A percentile compares a stretch with the other conserved stretches of the same genome.
phyloP scores from a whole-genome alignment of 805 yeast species.

The Zygoascus tannicola region DNA sequence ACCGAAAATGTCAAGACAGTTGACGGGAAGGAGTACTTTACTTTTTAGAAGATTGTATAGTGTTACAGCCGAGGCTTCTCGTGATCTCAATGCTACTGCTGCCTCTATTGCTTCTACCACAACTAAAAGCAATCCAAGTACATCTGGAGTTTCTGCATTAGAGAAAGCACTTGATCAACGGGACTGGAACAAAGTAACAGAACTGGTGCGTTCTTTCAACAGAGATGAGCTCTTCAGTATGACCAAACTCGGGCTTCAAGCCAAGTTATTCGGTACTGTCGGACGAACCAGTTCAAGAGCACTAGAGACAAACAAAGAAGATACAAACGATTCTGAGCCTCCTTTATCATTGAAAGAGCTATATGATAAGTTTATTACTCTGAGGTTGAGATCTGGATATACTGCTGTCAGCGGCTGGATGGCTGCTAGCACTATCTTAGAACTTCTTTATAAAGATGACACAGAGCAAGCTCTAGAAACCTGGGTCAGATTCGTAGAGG shows the following conservation, averaged over 20 bases:
- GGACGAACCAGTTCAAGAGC: background rate
- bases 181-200: background rate
- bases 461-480: constrained; percentile 23
- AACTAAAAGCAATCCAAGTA: no score
- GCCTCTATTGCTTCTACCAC: no score
- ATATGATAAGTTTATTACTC: background rate
- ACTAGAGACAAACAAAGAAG: background rate
- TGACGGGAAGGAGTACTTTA: no score
- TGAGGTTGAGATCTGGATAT: background rate
- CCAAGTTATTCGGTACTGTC: background rate
- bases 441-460: constrained; percentile 17
- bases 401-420: constrained; percentile 15
- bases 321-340: background rate
- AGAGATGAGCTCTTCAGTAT: background rate
- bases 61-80: no score
- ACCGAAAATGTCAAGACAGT: no score
- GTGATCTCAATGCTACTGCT: no score
- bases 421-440: constrained; percentile 18
- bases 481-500: constrained; percentile 28
- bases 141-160: background rate
- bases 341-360: background rate
- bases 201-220: background rate
- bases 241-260: background rate
- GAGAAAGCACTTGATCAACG: background rate
- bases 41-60: no score